Evolutionary conservation across 208 protist genomes (phyloP).

Genomic region (Acanthamoeba sp.): DNA sequence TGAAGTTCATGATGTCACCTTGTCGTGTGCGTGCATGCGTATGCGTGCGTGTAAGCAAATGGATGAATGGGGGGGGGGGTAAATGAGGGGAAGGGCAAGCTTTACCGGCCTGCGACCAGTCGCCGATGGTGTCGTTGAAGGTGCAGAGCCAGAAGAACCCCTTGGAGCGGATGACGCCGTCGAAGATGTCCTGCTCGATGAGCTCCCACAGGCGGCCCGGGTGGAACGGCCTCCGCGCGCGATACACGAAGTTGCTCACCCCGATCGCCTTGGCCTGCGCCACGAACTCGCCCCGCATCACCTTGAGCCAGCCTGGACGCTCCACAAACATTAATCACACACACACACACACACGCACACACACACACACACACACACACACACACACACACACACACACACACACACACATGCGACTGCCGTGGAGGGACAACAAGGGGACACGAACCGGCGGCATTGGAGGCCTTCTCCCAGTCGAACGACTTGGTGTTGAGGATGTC

Average conservation of each 20-base stretch:
- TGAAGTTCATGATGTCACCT: conserved; percentile 8
- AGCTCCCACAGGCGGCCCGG: conserved; percentile 82
- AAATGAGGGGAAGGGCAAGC: background rate
- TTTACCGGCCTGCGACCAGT: conserved; percentile 24
- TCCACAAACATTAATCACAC: background rate
- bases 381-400: too few species aligned
- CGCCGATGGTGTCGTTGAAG: conserved; percentile 35
- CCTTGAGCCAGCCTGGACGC: conserved; percentile 14
- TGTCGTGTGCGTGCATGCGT: background rate
- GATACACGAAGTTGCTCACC: conserved; percentile 88
- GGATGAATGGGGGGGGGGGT: background rate
- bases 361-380: too few species aligned
- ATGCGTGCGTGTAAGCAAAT: background rate
- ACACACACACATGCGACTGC: background rate
- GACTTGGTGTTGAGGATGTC: conserved; percentile 29
- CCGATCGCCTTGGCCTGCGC: conserved; percentile 75
- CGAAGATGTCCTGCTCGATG: conserved; percentile 1
- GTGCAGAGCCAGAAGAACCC: conserved; percentile 67
- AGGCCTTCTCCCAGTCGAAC: conserved; percentile 29
- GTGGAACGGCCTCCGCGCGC: conserved; percentile 86
- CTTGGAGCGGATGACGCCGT: conserved; percentile 35
- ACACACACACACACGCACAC: too few species aligned
- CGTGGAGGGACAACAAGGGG: background rate
- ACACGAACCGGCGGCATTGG: background rate
- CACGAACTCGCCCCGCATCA: conserved; percentile 27